A percentile compares a stretch with the other conserved stretches of the same genome.
Evolutionary conservation across 768 basidiomycete genomes (phyloP).

Genomic region (Suillus weaverae): DNA sequence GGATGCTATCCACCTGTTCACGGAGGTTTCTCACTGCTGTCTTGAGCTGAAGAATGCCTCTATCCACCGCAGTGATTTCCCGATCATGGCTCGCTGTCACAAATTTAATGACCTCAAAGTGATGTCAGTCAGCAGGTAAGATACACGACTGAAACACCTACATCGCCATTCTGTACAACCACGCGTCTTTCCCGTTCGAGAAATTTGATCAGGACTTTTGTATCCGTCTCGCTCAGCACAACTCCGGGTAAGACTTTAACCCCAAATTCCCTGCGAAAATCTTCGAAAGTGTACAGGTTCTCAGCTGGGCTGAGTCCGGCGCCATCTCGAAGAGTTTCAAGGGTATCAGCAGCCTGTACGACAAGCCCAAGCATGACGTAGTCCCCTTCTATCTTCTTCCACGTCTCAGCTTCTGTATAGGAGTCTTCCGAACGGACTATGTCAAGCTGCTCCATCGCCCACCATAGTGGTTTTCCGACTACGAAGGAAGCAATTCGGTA

Average conservation of each 20-base stretch:
- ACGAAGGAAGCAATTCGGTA: slow-evolving; percentile 68
- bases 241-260: slow-evolving; percentile 38
- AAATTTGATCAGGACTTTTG: slow-evolving; percentile 70
- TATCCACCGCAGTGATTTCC: slow-evolving; percentile 75
- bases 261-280: slow-evolving; percentile 63
- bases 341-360: slow-evolving; percentile 62
- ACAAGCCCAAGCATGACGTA: slow-evolving; percentile 69
- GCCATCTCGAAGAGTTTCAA: slow-evolving; percentile 40
- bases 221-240: slow-evolving; percentile 61
- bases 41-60: slow-evolving; percentile 80
- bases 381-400: slow-evolving; percentile 66
- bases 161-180: slow-evolving; percentile 67
- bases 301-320: slow-evolving; percentile 53
- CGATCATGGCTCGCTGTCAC: slow-evolving; percentile 37
- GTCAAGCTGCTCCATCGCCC: slow-evolving; percentile 80
- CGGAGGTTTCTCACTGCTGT: slow-evolving; percentile 66
- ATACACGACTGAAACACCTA: slow-evolving; percentile 33
- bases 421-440: slow-evolving; percentile 63
- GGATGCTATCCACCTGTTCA: slow-evolving; percentile 66
- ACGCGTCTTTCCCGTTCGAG: slow-evolving; percentile 73
- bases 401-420: slow-evolving; percentile 43
- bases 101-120: slow-evolving; percentile 78
- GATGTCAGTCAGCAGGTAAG: slow-evolving; percentile 3
- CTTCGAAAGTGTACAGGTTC: slow-evolving; percentile 56
- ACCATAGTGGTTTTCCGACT: slow-evolving; percentile 81